Percentiles rank a stretch among this genome's conserved stretches.
phyloP scores from a whole-genome alignment of 1,284 basidiomycete species.

The Naganishia cerealis region DNA sequence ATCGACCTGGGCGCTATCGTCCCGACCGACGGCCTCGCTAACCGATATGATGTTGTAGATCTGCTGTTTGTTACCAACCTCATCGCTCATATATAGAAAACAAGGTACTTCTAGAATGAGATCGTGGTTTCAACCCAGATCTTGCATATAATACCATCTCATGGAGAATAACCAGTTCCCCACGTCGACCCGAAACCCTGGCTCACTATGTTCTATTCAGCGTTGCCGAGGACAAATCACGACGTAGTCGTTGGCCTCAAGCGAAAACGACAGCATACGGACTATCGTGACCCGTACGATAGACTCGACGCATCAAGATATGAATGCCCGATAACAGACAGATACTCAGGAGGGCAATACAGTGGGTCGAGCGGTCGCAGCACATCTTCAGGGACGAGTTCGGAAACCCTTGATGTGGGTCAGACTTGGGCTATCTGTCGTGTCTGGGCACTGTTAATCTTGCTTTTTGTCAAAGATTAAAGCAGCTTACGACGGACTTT shows the following conservation, averaged over 20 bases:
- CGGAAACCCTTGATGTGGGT: constrained; percentile 4
- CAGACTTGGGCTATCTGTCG: neutral
- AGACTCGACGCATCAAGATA: neutral
- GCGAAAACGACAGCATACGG: constrained; percentile 4
- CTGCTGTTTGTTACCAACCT: too few species aligned
- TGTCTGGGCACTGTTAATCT: too few species aligned
- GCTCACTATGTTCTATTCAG: constrained; percentile 9
- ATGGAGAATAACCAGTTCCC: neutral
- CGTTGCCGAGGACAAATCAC: neutral
- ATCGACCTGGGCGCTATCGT: too few species aligned
- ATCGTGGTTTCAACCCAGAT: neutral
- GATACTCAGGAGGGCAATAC: neutral
- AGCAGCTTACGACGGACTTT: constrained; percentile 1
- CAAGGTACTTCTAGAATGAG: too few species aligned
- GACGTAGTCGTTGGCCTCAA: constrained; percentile 6
- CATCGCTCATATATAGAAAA: too few species aligned
- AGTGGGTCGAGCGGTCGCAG: constrained; percentile 1
- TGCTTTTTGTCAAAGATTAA: neutral
- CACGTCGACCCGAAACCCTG: neutral
- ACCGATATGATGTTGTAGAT: too few species aligned
- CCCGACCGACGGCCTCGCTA: too few species aligned
- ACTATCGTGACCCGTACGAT: neutral
- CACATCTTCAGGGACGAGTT: neutral
- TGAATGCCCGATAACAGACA: neutral
- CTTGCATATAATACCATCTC: neutral